These are phyloP conservation scores for Knufia petricola DNA, from an alignment of 2,329 filamentous ascomycete species.

Conservation along the genomic window DNA sequence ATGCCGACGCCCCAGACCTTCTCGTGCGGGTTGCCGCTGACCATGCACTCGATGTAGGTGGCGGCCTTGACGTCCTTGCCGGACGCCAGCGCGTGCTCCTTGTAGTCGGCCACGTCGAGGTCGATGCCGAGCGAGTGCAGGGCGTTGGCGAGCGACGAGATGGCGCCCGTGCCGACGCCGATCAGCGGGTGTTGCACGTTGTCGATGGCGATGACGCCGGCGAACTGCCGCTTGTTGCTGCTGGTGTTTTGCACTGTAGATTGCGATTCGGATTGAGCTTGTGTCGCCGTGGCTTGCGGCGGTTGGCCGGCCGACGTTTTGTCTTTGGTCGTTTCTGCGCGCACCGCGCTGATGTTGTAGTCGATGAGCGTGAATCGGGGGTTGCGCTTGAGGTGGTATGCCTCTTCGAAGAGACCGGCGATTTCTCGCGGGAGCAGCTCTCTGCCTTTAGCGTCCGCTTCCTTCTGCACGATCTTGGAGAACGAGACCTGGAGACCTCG, in stretches of 20 bases:
- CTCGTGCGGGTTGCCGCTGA: constrained; percentile 51
- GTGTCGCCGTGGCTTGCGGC: constrained; percentile 24
- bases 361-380: constrained; percentile 79
- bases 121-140: constrained; percentile 70
- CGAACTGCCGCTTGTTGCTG: constrained; percentile 72
- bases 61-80: constrained; percentile 75
- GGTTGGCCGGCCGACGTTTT: constrained; percentile 51
- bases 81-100: constrained; percentile 33
- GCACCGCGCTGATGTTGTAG: constrained; percentile 81
- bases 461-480: constrained; percentile 72
- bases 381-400: constrained; percentile 76
- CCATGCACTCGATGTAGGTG: constrained; percentile 83
- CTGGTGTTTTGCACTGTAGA: constrained; percentile 53
- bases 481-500: constrained; percentile 88
- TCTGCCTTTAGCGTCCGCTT: constrained; percentile 68
- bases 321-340: constrained; percentile 61
- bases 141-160: constrained; percentile 78
- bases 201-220: constrained; percentile 75
- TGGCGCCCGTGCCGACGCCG: constrained; percentile 79
- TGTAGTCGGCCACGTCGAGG: constrained; percentile 59
- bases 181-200: constrained; percentile 66
- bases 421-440: constrained; percentile 82
- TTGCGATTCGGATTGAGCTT: constrained; percentile 2
- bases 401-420: constrained; percentile 73
- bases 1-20: constrained; percentile 87